Evolutionary conservation across 2,329 filamentous ascomycete genomes (phyloP), one percentile per base, ranked within the genome.

Genomic region (Helicocarpus griseus): DNA sequence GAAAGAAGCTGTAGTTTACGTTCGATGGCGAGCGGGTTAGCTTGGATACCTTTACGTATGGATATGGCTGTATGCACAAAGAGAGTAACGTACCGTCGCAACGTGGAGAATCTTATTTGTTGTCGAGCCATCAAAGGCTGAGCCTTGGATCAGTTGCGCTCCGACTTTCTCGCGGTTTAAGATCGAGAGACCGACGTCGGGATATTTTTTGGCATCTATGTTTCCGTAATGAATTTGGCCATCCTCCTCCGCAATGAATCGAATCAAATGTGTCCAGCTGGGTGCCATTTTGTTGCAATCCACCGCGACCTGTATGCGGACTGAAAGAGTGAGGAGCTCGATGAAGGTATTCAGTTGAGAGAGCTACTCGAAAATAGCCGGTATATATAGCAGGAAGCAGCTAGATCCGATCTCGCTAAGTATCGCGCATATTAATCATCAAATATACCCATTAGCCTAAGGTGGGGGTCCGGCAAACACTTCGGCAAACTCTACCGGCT

Each of bases 181-280:
- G 24, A 61, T 58, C 5, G 65, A 64, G 9, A 71, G 57, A 2
- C 67, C 68, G 41, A 72, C 59, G 48, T 71, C 69, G 9, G 66
- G 62, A 29, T 56, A 61, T 36, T 59, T 46, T 2, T 54, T 58
- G 13, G 61, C 54, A 52, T 69, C 64, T 21, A 72, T 57, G 55
- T 73, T 65, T 21, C 70, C 70, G 13, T 71, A 59, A 56, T 73
- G 69, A 8, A 64, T 58, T 54, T 65, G 63, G 56, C 68, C 67
- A 51, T 72, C 69, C 59, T 72, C 70, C 48, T 63, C 60, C 29
- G 69, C 70, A 28, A 72, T 59, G 58, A 73, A 73, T 45, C 70
- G 69, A 49, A 69, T 65, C 44, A 73, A 65, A 40, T 68, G 68
- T 31, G 67, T 71, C 66, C 70, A 70, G 52, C 61, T 63, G 35